Evolutionary conservation across 176 grass and related monocot species (phyloP).

Genomic region (Poa pratensis): DNA sequence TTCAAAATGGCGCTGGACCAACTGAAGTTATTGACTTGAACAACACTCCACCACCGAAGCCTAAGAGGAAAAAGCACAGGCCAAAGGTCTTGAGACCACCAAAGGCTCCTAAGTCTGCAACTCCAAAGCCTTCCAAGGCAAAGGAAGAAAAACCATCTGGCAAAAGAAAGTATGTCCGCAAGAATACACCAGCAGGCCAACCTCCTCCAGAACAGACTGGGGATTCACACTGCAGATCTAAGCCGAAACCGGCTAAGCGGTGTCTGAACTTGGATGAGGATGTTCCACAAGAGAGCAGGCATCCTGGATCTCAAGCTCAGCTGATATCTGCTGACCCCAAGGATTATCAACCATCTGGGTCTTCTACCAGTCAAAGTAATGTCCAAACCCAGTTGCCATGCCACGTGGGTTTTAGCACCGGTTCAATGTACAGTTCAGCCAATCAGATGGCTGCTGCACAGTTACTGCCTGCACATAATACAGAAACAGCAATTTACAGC

Average conservation of each 20-base stretch:
- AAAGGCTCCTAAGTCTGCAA: constrained; percentile 48
- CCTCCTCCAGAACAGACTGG: constrained; percentile 18
- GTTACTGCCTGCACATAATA: constrained; percentile 32
- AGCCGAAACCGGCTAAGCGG: constrained; percentile 47
- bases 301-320: constrained; percentile 23
- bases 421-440: constrained; percentile 16
- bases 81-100: constrained; percentile 66
- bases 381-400: constrained; percentile 26
- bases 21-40: constrained; percentile 70
- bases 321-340: constrained; percentile 25
- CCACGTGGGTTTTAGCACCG: constrained; percentile 8
- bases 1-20: constrained; percentile 35
- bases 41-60: constrained; percentile 59
- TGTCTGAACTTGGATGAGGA: constrained; percentile 60
- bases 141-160: constrained; percentile 53
- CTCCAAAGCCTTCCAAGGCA: constrained; percentile 49
- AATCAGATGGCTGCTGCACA: constrained; percentile 23
- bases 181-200: constrained; percentile 48
- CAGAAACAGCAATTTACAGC: constrained; percentile 7
- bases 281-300: constrained; percentile 40
- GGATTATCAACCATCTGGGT: constrained; percentile 7
- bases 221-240: constrained; percentile 25
- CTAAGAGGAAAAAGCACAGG: constrained; percentile 69
- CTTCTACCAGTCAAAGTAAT: constrained; percentile 37
- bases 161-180: constrained; percentile 84